phyloP scores from a whole-genome alignment of 139 green algal genomes.

The Tetratostichococcus sp. region DNA sequence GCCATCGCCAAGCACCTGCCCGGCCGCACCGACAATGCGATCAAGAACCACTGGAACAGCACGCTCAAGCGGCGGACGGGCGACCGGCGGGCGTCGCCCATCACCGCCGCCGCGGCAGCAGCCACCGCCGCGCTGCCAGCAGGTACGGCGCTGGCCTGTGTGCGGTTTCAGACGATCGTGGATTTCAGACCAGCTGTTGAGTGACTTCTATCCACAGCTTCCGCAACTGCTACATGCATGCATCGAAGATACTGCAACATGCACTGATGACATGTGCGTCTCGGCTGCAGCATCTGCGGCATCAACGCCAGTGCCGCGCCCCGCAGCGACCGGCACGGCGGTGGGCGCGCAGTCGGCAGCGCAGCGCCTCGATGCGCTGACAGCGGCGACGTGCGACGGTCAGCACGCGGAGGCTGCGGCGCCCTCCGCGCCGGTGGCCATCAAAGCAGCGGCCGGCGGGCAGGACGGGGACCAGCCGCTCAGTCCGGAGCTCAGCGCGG shows the following conservation, averaged over 20 bases:
- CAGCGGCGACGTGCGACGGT: too few species aligned
- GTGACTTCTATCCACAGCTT: too few species aligned
- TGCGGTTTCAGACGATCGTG: too few species aligned
- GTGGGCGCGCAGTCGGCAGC: too few species aligned
- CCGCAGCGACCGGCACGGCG: not conserved
- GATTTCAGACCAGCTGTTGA: too few species aligned
- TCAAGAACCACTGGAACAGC: constrained; percentile 86
- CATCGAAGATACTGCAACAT: not conserved
- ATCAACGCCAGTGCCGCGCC: not conserved
- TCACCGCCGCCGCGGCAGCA: too few species aligned
- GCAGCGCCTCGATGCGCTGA: too few species aligned
- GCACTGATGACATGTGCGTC: not conserved
- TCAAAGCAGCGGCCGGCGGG: not conserved
- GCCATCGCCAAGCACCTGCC: constrained; percentile 63
- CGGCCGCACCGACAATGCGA: constrained; percentile 76
- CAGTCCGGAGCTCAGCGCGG: not conserved
- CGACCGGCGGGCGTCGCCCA: not conserved
- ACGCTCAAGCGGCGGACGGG: constrained; percentile 35
- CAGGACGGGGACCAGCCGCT: not conserved
- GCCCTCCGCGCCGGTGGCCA: not conserved
- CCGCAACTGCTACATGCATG: too few species aligned
- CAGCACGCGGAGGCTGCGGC: too few species aligned
- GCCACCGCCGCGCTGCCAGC: not conserved
- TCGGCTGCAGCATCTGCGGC: not conserved
- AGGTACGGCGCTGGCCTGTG: not conserved